Percentiles rank a stretch among this genome's conserved stretches.
These are phyloP conservation scores for Pseudonitzschia pungens DNA, from an alignment of 108 stramenopile genomes.

Conservation along the genomic window DNA sequence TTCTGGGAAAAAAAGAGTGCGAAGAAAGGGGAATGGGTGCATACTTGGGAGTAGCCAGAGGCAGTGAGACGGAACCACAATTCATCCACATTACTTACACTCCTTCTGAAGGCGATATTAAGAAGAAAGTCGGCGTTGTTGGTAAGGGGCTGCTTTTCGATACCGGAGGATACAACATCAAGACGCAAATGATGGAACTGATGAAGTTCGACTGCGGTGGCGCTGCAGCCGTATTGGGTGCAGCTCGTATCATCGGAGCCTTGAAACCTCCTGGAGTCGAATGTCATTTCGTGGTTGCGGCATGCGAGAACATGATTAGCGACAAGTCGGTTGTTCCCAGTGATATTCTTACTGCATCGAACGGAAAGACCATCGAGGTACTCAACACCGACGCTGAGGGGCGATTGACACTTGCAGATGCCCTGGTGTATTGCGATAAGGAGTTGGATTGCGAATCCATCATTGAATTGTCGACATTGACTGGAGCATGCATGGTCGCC, in stretches of 20 bases:
- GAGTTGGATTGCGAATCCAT: slow-evolving; percentile 88
- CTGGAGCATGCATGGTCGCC: slow-evolving; percentile 90
- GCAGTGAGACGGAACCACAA: slow-evolving; percentile 88
- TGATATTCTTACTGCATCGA: slow-evolving; percentile 95
- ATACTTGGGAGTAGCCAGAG: slow-evolving; percentile 91
- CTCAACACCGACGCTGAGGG: slow-evolving; percentile 99
- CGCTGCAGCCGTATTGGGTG: slow-evolving; percentile 72
- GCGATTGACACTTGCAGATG: slow-evolving; percentile 95
- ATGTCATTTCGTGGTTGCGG: slow-evolving; percentile 90
- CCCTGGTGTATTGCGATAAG: slow-evolving; percentile 95
- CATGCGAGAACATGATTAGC: slow-evolving; percentile 97
- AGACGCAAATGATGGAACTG: slow-evolving; percentile 96
- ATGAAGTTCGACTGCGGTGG: slow-evolving; percentile 99
- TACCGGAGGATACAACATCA: slow-evolving; percentile 99
- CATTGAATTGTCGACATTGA: slow-evolving; percentile 92
- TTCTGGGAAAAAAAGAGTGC: slow-evolving; percentile 85
- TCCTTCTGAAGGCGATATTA: slow-evolving; percentile 49
- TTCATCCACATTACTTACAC: slow-evolving; percentile 97
- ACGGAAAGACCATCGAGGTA: slow-evolving; percentile 97
- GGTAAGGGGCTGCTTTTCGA: slow-evolving; percentile 99
- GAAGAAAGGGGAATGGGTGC: slow-evolving; percentile 92
- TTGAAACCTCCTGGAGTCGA: slow-evolving; percentile 82
- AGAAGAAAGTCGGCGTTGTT: slow-evolving; percentile 88
- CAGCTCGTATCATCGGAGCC: slow-evolving; percentile 75
- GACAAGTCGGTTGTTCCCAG: slow-evolving; percentile 87